phyloP scores from a whole-genome alignment of 2,329 filamentous ascomycete genomes.

The Aspergillus japonicus region DNA sequence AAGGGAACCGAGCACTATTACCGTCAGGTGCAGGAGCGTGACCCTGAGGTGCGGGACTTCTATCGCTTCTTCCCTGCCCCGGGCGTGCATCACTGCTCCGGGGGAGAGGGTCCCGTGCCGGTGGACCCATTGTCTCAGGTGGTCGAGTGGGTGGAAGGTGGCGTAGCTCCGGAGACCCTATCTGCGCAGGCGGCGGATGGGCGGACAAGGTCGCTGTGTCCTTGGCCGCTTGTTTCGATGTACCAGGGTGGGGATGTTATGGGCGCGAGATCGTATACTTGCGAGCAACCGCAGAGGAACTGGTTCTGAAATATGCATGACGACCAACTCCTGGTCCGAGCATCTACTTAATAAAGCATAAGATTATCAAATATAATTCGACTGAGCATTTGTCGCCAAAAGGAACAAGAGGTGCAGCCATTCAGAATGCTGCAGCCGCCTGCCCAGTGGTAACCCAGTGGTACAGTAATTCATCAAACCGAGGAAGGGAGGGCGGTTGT shows the following conservation, averaged over 20 bases:
- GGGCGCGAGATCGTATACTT: background rate
- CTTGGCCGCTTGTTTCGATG: slow-evolving; percentile 12
- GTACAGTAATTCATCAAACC: no score
- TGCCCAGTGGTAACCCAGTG: no score
- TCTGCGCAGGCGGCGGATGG: background rate
- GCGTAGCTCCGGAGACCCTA: slow-evolving; percentile 16
- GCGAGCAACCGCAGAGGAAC: background rate
- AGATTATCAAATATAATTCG: no score
- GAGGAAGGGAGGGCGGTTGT: no score
- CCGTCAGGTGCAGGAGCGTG: slow-evolving; percentile 27
- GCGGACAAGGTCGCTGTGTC: slow-evolving; percentile 7
- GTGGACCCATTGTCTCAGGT: slow-evolving; percentile 13
- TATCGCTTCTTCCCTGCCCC: slow-evolving; percentile 43
- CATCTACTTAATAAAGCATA: no score
- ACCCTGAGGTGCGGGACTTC: slow-evolving; percentile 30
- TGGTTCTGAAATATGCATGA: background rate
- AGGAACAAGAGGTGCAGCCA: no score
- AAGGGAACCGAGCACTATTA: slow-evolving; percentile 42
- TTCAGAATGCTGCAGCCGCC: no score
- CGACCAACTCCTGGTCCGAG: no score
- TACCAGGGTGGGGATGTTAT: slow-evolving; percentile 4
- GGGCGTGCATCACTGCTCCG: slow-evolving; percentile 38
- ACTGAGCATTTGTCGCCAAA: no score
- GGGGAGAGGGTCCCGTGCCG: slow-evolving; percentile 25
- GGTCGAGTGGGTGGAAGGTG: slow-evolving; percentile 23